Percentiles rank a stretch among this genome's conserved stretches.
These are phyloP conservation scores for Metarhizium rileyi DNA, from an alignment of 2,329 filamentous ascomycete genomes.

Conservation along the genomic window DNA sequence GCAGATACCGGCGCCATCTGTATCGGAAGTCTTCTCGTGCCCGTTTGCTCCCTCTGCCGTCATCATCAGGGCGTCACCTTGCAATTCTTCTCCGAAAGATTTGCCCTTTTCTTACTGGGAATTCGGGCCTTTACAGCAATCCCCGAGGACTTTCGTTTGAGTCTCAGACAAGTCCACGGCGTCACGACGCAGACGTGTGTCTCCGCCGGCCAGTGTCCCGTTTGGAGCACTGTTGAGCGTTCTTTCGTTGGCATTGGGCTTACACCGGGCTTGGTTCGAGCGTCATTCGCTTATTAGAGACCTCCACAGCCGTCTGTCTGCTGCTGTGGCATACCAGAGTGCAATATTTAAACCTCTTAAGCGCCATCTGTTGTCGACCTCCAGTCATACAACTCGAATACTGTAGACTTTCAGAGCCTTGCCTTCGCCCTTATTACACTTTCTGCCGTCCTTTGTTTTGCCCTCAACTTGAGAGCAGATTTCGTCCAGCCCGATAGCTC, in stretches of 20 bases:
- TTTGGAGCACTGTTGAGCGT: neutral
- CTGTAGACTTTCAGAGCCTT: neutral
- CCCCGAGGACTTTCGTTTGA: neutral
- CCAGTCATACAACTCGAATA: neutral
- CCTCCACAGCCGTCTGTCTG: conserved; percentile 4
- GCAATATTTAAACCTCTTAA: neutral
- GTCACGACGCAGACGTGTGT: neutral
- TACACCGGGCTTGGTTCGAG: neutral
- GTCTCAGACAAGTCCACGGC: neutral
- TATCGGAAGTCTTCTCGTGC: neutral
- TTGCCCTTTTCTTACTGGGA: neutral
- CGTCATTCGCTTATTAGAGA: neutral
- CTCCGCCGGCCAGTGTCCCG: neutral
- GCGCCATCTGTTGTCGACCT: neutral
- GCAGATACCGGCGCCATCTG: neutral
- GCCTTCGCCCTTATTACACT: neutral
- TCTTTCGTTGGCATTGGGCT: neutral
- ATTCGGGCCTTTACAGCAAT: neutral
- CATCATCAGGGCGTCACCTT: neutral
- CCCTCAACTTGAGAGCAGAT: neutral
- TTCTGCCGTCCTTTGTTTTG: neutral
- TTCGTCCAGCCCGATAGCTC: neutral
- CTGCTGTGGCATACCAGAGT: conserved; percentile 8
- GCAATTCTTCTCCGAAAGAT: neutral
- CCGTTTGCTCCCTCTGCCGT: neutral